phyloP scores from a whole-genome alignment of 805 yeast species.

The Ogataea populi-albae region DNA sequence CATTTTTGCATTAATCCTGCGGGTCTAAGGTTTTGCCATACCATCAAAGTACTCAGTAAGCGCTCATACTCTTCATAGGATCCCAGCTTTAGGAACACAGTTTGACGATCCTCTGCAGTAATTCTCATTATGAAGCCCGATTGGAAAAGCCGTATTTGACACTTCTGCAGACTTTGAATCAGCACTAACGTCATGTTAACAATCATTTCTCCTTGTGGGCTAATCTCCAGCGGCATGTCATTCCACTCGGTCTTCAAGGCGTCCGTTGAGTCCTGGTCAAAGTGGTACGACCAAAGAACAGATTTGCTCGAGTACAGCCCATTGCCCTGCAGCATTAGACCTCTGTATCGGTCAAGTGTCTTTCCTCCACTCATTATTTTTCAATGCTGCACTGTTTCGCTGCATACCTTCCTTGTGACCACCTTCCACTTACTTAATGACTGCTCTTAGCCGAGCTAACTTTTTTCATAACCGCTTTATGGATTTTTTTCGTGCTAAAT shows the following conservation, averaged over 20 bases:
- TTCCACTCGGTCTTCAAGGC: constrained; percentile 19
- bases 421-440: too few relatives aligned
- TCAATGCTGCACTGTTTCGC: too few relatives aligned
- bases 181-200: constrained; percentile 21
- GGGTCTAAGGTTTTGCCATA: constrained; percentile 51
- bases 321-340: constrained; percentile 10
- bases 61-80: constrained; percentile 38
- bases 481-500: too few relatives aligned
- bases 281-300: constrained; percentile 25
- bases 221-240: constrained; percentile 22
- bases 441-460: too few relatives aligned
- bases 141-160: constrained; percentile 25
- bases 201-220: constrained; percentile 26
- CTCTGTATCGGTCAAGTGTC: constrained; percentile 11
- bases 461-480: too few relatives aligned
- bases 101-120: constrained; percentile 37
- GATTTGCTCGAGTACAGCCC: constrained; percentile 14
- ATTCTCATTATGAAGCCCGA: constrained; percentile 39
- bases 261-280: constrained; percentile 1
- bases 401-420: too few relatives aligned
- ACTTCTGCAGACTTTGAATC: constrained; percentile 28
- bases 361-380: constrained; percentile 6
- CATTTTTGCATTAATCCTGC: constrained; percentile 47
- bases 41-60: constrained; percentile 40
- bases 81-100: constrained; percentile 30